Conservation (phyloP, 805 yeast genomes). For the Candida nanaspora region DNA sequence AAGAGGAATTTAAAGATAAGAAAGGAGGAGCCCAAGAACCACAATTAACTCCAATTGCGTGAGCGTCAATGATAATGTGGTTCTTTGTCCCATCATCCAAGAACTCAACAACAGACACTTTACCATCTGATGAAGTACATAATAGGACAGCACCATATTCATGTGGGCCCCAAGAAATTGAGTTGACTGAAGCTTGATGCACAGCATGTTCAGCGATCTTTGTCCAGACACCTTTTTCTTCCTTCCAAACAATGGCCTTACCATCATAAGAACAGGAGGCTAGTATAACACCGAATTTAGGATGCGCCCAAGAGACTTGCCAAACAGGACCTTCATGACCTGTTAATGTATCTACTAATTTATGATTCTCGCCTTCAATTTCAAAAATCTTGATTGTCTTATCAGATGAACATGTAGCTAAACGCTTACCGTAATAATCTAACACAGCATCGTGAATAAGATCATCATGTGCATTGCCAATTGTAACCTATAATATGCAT, state of each 20-base stretch:
- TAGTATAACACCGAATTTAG: conserved; percentile 89
- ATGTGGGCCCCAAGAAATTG: conserved; percentile 95
- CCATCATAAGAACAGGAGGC: conserved; percentile 97
- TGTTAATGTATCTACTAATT: conserved; percentile 71
- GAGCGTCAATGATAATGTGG: conserved; percentile 65
- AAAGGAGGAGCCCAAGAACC: conserved; percentile 86
- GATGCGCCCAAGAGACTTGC: conserved; percentile 99
- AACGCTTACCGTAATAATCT: conserved; percentile 92
- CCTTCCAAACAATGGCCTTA: conserved; percentile 89
- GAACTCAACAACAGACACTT: conserved; percentile 84
- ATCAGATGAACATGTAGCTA: conserved; percentile 96
- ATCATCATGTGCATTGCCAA: conserved; percentile 88
- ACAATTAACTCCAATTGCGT: conserved; percentile 87
- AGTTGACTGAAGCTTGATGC: conserved; percentile 91
- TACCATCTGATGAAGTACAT: conserved; percentile 91
- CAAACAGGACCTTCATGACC: conserved; percentile 99
- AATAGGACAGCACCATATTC: conserved; percentile 90
- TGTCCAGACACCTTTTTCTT: conserved; percentile 83
- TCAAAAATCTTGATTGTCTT: conserved; percentile 93
- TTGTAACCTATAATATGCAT: conserved; percentile 49
- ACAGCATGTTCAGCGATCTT: conserved; percentile 79
- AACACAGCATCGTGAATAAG: conserved; percentile 94
- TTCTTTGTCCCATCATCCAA: conserved; percentile 79
- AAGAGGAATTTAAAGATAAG: not conserved
- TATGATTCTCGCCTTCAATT: conserved; percentile 78